phyloP scores from a whole-genome alignment of 192 early-diverging fungal species.

The Bifiguratus adelaidae region DNA sequence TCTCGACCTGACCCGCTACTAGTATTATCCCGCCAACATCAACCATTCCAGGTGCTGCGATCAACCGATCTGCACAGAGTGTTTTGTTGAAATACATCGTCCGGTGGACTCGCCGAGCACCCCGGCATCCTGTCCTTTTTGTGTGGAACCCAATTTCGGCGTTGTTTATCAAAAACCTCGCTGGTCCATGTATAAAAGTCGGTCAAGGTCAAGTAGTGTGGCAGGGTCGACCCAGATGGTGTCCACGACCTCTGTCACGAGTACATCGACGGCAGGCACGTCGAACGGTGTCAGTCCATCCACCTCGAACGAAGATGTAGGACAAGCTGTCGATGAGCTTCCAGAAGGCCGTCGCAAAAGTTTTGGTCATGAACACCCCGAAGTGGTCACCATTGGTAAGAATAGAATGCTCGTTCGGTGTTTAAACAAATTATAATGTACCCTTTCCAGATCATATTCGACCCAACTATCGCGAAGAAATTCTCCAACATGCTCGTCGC shows the following conservation, averaged over 20 bases:
- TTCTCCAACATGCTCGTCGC: constrained; percentile 25
- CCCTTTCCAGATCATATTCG: constrained; percentile 48
- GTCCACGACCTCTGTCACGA: no score
- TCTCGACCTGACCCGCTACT: background rate
- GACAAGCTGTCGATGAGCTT: no score
- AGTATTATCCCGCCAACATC: constrained; percentile 88
- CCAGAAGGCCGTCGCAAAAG: constrained; percentile 37
- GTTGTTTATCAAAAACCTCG: constrained; percentile 56
- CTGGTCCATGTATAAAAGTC: no score
- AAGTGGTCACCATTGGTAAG: constrained; percentile 59
- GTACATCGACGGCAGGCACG: no score
- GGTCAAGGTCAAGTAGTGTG: no score
- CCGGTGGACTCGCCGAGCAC: constrained; percentile 54
- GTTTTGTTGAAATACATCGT: constrained; percentile 93
- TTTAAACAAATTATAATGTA: no score
- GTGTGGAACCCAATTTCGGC: constrained; percentile 78
- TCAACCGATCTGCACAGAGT: constrained; percentile 94
- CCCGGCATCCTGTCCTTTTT: constrained; percentile 78
- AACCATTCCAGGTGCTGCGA: constrained; percentile 91
- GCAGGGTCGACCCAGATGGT: no score
- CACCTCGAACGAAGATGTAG: no score
- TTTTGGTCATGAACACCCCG: constrained; percentile 39
- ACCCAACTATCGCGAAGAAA: no score
- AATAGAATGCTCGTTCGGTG: no score
- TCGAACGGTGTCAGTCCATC: no score